These are phyloP conservation scores for Evansstolkia leycettana DNA, from an alignment of 495 filamentous ascomycete genomes.

Conservation along the genomic window DNA sequence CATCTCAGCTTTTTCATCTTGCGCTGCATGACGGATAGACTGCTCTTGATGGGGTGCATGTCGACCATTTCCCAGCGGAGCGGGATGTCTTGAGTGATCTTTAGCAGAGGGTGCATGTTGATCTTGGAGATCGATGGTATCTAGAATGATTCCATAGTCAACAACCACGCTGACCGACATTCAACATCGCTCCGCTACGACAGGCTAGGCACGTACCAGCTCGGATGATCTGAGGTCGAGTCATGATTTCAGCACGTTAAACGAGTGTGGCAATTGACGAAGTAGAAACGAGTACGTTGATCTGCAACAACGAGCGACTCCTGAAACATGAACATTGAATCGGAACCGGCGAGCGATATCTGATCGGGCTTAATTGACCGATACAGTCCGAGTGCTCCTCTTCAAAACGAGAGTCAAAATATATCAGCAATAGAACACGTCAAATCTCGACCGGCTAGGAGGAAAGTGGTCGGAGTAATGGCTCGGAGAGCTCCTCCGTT, in stretches of 20 bases:
- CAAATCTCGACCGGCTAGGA: no score
- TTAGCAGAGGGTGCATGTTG: constrained; percentile 70
- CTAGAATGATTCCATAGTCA: constrained; percentile 34
- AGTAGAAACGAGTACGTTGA: no score
- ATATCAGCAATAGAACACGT: no score
- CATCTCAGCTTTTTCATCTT: constrained; percentile 60
- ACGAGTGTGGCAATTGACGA: neutral
- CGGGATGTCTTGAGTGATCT: constrained; percentile 51
- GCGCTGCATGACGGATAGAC: constrained; percentile 63
- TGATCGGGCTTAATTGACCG: no score
- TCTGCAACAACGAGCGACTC: constrained; percentile 9
- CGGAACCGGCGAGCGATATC: neutral
- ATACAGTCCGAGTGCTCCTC: no score
- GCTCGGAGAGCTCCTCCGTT: no score
- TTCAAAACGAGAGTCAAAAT: no score
- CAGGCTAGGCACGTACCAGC: constrained; percentile 48
- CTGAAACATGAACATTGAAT: constrained; percentile 4
- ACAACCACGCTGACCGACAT: constrained; percentile 8
- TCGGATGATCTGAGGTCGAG: constrained; percentile 65
- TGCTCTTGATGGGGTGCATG: constrained; percentile 75
- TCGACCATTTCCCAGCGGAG: constrained; percentile 40
- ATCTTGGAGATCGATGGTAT: constrained; percentile 91
- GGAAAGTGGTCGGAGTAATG: no score
- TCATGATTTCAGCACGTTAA: constrained; percentile 36
- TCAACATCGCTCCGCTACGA: no score